phyloP scores from a whole-genome alignment of 805 yeast genomes.

The Lipomyces starkeyi region DNA sequence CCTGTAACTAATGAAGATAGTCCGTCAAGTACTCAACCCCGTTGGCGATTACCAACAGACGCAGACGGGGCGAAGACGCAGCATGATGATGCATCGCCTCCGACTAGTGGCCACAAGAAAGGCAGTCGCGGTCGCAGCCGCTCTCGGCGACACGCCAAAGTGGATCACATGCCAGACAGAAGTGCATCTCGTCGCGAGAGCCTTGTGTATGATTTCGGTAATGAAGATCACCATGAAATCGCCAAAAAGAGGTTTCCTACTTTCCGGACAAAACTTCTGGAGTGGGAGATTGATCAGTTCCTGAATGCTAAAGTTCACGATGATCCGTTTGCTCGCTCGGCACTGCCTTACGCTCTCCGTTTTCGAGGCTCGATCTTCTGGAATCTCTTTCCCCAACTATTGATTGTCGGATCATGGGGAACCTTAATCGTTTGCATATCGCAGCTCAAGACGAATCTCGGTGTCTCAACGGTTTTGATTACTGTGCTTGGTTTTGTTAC shows the following conservation, averaged over 20 bases:
- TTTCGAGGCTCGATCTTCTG: constrained; percentile 37
- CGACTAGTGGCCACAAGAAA: not conserved
- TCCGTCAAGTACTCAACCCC: not conserved
- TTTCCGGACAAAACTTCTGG: constrained; percentile 10
- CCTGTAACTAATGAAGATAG: not conserved
- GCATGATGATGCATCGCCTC: not conserved
- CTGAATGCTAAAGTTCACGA: constrained; percentile 35
- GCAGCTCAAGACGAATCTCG: constrained; percentile 28
- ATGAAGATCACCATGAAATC: not conserved
- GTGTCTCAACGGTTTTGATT: constrained; percentile 30
- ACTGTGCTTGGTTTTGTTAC: constrained; percentile 38
- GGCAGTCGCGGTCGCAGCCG: not conserved
- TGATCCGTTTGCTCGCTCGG: constrained; percentile 35
- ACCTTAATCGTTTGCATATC: constrained; percentile 30
- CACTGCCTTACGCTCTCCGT: constrained; percentile 34
- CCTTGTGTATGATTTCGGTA: not conserved
- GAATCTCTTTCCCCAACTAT: constrained; percentile 31
- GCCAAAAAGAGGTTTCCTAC: not conserved
- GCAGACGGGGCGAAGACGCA: not conserved
- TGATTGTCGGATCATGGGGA: constrained; percentile 30
- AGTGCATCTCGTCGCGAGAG: not conserved
- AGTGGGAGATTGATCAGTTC: constrained; percentile 31
- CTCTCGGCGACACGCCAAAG: not conserved
- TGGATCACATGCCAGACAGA: not conserved
- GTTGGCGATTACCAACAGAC: not conserved